Percentiles rank a stretch among this genome's conserved stretches.
These are phyloP conservation scores for Butyriboletus loyo DNA, from an alignment of 768 basidiomycete species.

Conservation along the genomic window DNA sequence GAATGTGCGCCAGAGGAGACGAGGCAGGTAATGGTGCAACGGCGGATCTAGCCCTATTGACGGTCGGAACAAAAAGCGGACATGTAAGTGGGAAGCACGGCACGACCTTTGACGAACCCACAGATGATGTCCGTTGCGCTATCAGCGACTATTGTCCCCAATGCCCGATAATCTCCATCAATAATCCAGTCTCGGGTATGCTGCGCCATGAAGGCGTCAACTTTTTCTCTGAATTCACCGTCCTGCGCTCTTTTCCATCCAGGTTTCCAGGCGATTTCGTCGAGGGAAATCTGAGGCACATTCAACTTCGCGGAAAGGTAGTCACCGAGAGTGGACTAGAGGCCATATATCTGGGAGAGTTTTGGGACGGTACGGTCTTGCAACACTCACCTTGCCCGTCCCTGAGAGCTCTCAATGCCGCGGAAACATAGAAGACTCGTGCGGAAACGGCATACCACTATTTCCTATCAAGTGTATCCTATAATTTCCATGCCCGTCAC, in stretches of 20 bases:
- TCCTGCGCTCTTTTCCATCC: constrained; percentile 39
- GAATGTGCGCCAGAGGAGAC: constrained; percentile 53
- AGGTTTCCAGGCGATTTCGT: constrained; percentile 48
- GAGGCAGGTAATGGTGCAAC: constrained; percentile 56
- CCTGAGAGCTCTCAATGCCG: constrained; percentile 22
- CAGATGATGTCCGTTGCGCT: constrained; percentile 53
- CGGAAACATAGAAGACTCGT: background rate
- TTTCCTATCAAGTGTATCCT: constrained; percentile 52
- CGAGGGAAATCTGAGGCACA: constrained; percentile 47
- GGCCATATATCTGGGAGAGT: background rate
- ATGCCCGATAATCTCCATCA: constrained; percentile 44
- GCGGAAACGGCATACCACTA: constrained; percentile 37
- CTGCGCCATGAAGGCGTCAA: constrained; percentile 25
- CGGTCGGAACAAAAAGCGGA: too few species aligned
- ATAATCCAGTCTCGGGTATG: constrained; percentile 47
- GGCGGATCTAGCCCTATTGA: constrained; percentile 66
- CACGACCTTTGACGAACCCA: constrained; percentile 25
- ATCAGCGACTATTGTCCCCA: constrained; percentile 35
- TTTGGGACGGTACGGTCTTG: too few species aligned
- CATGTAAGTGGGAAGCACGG: background rate
- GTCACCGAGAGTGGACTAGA: constrained; percentile 46
- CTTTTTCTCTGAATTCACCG: constrained; percentile 23
- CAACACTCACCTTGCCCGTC: constrained; percentile 37
- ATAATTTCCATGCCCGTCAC: constrained; percentile 46
- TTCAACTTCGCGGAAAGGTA: constrained; percentile 43